phyloP scores from a whole-genome alignment of 2,329 filamentous ascomycete species.

The Graphilbum ipis-grandicollis region DNA sequence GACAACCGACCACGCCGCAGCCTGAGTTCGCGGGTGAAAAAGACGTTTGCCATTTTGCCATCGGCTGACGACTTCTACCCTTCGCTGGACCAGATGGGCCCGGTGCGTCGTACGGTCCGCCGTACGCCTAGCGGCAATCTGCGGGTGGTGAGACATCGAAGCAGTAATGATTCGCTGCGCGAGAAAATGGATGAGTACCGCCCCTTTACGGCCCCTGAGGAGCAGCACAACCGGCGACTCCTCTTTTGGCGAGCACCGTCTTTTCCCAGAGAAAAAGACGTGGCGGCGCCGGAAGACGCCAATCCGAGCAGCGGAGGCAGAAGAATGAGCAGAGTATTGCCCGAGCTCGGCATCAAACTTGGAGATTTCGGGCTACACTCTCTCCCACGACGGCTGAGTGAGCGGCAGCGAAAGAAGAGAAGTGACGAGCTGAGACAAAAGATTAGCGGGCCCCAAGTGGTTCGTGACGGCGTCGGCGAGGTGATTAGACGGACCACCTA shows the following conservation, averaged over 20 bases:
- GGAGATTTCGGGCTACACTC: conserved; percentile 31
- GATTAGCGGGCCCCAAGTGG: conserved; percentile 41
- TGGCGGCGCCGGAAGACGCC: too few species aligned
- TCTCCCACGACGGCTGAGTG: conserved; percentile 36
- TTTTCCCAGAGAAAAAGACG: not conserved
- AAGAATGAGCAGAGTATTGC: conserved; percentile 6
- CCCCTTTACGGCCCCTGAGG: conserved; percentile 19
- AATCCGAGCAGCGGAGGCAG: too few species aligned
- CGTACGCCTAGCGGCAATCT: conserved; percentile 42
- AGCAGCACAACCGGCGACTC: conserved; percentile 9
- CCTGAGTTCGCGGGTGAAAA: conserved; percentile 34
- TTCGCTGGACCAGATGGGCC: conserved; percentile 13
- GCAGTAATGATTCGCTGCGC: conserved; percentile 27
- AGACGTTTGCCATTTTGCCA: conserved; percentile 44
- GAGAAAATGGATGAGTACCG: conserved; percentile 11
- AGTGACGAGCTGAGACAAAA: conserved; percentile 39
- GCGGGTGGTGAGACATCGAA: conserved; percentile 36
- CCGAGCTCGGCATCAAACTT: conserved; percentile 26
- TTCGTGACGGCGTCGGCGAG: conserved; percentile 40
- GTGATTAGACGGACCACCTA: conserved; percentile 30
- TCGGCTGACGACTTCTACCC: conserved; percentile 15
- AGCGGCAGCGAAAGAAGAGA: conserved; percentile 40
- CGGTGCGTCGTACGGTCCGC: conserved; percentile 39
- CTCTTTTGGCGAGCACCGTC: conserved; percentile 6
- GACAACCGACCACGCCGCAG: conserved; percentile 33